A percentile compares a stretch with the other conserved stretches of the same genome.
These are phyloP conservation scores for Trichosporon faecale DNA, from an alignment of 1,284 basidiomycete species.

Conservation along the genomic window DNA sequence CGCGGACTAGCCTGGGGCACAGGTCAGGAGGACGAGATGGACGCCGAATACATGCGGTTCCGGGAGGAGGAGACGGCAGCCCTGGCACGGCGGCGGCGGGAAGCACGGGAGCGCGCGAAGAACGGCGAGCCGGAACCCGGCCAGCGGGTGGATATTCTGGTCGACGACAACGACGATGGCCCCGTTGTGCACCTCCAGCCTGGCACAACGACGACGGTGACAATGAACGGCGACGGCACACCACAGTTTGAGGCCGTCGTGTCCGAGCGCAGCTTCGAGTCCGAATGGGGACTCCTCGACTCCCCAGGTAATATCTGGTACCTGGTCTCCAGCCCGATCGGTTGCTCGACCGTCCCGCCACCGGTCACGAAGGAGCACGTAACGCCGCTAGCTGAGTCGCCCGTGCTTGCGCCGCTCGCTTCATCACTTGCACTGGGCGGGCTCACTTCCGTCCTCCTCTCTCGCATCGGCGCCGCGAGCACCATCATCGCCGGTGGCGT, in stretches of 20 bases:
- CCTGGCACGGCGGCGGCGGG: background rate
- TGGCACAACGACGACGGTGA: background rate
- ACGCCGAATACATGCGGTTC: slow-evolving; percentile 10
- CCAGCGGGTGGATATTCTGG: background rate
- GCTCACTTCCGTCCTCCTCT: background rate
- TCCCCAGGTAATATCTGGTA: slow-evolving; percentile 36
- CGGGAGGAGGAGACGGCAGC: background rate
- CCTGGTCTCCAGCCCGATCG: slow-evolving; percentile 33
- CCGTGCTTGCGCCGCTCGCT: background rate
- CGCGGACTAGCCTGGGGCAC: slow-evolving; percentile 21
- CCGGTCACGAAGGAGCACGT: background rate
- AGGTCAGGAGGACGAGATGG: slow-evolving; percentile 35
- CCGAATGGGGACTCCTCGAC: slow-evolving; percentile 26
- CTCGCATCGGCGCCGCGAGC: background rate
- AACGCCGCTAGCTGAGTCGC: background rate
- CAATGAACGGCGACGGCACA: background rate
- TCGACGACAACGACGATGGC: background rate
- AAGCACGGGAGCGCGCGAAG: background rate
- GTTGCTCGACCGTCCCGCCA: slow-evolving; percentile 25
- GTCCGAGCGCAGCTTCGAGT: slow-evolving; percentile 4
- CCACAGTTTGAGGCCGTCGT: background rate
- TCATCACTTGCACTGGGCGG: background rate
- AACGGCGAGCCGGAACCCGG: slow-evolving; percentile 14
- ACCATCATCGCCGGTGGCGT: background rate
- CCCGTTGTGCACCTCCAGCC: background rate